These are phyloP conservation scores for Sporothrix brasiliensis DNA, from an alignment of 2,329 filamentous ascomycete species.

Conservation along the genomic window DNA sequence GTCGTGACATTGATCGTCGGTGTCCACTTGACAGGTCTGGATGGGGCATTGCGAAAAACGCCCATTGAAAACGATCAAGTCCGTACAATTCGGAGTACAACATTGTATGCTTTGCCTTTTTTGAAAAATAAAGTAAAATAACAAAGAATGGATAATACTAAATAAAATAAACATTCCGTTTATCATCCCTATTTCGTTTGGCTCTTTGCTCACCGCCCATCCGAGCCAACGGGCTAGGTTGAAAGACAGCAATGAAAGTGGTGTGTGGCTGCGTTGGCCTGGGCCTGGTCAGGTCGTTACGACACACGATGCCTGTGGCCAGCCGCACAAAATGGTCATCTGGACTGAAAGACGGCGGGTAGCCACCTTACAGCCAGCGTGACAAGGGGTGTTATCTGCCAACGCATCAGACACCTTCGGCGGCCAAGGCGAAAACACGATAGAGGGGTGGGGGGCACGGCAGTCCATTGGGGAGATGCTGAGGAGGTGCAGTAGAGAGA, in stretches of 20 bases:
- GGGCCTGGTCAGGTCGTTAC: background rate
- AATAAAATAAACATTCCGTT: too few species aligned
- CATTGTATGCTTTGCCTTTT: background rate
- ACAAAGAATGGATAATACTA: too few species aligned
- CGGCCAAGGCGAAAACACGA: background rate
- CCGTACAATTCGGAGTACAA: too few species aligned
- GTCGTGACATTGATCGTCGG: background rate
- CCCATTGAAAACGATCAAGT: background rate
- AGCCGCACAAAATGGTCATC: slow-evolving; percentile 7
- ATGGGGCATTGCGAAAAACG: background rate
- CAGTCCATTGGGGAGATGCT: background rate
- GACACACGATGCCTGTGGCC: background rate
- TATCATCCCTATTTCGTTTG: background rate
- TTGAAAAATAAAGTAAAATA: background rate
- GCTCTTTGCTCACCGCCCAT: background rate
- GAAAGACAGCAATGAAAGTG: background rate
- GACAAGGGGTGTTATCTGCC: slow-evolving; percentile 12
- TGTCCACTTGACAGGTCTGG: background rate
- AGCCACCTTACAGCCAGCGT: background rate
- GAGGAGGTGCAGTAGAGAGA: background rate
- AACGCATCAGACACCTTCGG: slow-evolving; percentile 25
- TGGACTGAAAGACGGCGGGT: background rate
- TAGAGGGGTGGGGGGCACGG: background rate
- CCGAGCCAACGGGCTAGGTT: background rate
- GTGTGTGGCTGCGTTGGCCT: background rate